Base-by-base conservation (phyloP, 2,329 filamentous ascomycete species). In the Camptophora hylomeconis region DNA sequence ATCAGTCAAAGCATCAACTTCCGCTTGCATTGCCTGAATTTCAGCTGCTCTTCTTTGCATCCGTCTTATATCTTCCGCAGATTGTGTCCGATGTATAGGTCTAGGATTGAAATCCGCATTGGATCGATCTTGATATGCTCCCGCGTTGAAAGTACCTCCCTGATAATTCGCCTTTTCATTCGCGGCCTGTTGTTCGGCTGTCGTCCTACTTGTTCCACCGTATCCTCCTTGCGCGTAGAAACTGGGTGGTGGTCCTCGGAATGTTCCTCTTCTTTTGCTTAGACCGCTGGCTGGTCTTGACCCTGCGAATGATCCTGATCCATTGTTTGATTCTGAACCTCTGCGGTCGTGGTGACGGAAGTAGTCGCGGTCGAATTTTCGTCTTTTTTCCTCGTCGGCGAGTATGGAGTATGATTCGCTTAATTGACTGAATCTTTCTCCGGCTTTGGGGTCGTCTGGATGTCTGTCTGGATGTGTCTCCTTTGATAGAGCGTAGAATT, bases 401-500 rank as follows among this genome's bases (percentile, higher is more conserved):
- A 94, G 78, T 24, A 80, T 56, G 33, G 72, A 65, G 63, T 93
- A 94, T 43, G 86, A 84, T 51, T 89, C 79, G 50, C 73, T 79
- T 51, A 94, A 78, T 44, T 72, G 68, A 53, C 84, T 73, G 65
- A 93, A 98, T 50, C 76, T 80, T 33, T 70, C 60, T 3, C 75
- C 65, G 38, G 86, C 80, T 34, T 59, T 51, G 4, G 80, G 78
- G 55, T 93, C 78, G 44, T 69, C 50, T 36, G 68, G 81, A 63
- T 95, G 92, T 51, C 75, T 74, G 65, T 98, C 89, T 1, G 89
- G 89, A 56, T 98, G 89, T 66, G 93, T 78, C 30, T 69, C 61
- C 58, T 94, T 92, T 49, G 84, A 93, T 52, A 95, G 80, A 37
- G 68, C 58, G 66, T 94, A 95, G 69, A 94, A 98, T 51, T 72